Base-by-base conservation (phyloP, 441 rosid genomes). In the Rhodomyrtus psidioides region DNA sequence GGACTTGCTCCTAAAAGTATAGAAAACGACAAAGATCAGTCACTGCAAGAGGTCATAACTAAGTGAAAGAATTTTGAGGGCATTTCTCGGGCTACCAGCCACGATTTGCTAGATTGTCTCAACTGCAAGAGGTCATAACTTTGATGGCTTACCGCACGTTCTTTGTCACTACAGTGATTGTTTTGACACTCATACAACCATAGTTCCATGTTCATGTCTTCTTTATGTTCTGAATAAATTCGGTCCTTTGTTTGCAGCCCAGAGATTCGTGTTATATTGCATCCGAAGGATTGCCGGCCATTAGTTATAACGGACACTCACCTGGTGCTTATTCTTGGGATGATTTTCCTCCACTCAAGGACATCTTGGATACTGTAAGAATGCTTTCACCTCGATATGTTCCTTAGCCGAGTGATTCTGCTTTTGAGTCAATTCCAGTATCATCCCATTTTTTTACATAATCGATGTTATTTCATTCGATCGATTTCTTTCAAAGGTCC, bases 401-500 rank as follows among this genome's bases (percentile, higher is more conserved):
- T 65, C 24, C 76, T 65, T 65, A 65, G 76, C 34, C 42, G 44
- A 21, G 85, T 74, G 84, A 13, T 19, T 75, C 27, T 62, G 42
- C 82, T 70, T 84, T 81, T 1, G 0, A 60, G 21, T 28, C 39
- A 7, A 14, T 60, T 62, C 39, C 44, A 16, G 75, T 30, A 39
- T 65, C 76, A 19, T 34, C 26, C 21, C 26, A 65, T 65, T 34
- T 34, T 46, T 65, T 65, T 26, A 65, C 14, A 23, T 65, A 26
- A 34, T 34, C 6, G 14, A 34, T 65, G 76, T 65, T 65, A 34
- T 34, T 39, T 19, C n/a, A 46, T 6, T 34, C 16, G 39, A 34
- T 59, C 12, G 56, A 30, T 87, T 46, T 88, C 65, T 75, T 59
- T 82, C 86, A 53, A 87, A 96, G 98, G 96, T 95, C 83, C 92